phyloP scores from a whole-genome alignment of 2,329 filamentous ascomycete species.

The Ciborinia camelliae region DNA sequence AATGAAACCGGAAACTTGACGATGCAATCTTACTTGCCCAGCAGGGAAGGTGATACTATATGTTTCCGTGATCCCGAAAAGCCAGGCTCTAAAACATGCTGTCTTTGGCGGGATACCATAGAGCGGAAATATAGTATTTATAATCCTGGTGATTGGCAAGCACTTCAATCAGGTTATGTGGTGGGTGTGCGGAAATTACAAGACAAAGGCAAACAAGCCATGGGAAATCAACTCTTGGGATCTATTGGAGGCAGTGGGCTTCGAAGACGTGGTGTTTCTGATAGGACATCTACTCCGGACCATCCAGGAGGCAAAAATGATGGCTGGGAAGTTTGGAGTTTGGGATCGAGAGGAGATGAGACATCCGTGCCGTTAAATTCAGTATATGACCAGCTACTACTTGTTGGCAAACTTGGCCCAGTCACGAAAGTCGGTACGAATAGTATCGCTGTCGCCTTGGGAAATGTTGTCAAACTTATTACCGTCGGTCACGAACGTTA shows the following conservation, averaged over 20 bases:
- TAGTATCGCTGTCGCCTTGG: constrained; percentile 67
- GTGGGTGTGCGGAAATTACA: constrained; percentile 57
- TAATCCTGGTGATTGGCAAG: constrained; percentile 65
- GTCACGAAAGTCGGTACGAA: constrained; percentile 59
- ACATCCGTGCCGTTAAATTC: constrained; percentile 23
- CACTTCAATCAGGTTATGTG: constrained; percentile 56
- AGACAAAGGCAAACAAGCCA: constrained; percentile 23
- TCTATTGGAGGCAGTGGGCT: constrained; percentile 18
- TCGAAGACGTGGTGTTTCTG: constrained; percentile 24
- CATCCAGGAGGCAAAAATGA: constrained; percentile 27
- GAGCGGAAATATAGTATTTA: constrained; percentile 52
- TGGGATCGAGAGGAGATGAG: constrained; percentile 44
- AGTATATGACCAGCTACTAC: constrained; percentile 47
- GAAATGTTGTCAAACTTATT: constrained; percentile 69
- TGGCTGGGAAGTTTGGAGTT: constrained; percentile 53
- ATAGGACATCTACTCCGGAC: not conserved
- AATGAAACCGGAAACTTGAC: constrained; percentile 59
- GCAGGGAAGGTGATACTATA: constrained; percentile 52
- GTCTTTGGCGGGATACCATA: constrained; percentile 50
- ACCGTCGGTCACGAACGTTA: constrained; percentile 64
- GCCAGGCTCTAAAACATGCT: constrained; percentile 45
- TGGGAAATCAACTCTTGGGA: not conserved
- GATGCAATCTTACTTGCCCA: constrained; percentile 59
- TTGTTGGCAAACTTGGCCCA: constrained; percentile 64
- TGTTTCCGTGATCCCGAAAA: constrained; percentile 50